phyloP scores from a whole-genome alignment of 495 filamentous ascomycete genomes.

The Hypoxylon fragiforme region DNA sequence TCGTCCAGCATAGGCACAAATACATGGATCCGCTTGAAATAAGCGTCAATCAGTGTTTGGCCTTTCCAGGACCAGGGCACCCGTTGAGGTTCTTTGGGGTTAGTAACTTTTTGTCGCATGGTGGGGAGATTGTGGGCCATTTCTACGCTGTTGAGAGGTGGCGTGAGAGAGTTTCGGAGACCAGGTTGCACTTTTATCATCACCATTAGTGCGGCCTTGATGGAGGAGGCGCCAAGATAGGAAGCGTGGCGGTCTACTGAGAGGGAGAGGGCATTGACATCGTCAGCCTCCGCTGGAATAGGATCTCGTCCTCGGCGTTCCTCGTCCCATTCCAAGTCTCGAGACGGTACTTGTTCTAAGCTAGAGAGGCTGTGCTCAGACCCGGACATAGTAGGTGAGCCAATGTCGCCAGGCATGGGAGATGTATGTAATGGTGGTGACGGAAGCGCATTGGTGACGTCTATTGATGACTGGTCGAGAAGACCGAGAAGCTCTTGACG shows the following conservation, averaged over 20 bases:
- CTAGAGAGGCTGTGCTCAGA: slow-evolving; percentile 49
- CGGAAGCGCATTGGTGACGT: slow-evolving; percentile 45
- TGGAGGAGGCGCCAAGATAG: slow-evolving; percentile 80
- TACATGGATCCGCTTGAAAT: slow-evolving; percentile 75
- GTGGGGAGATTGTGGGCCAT: slow-evolving; percentile 52
- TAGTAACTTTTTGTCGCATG: slow-evolving; percentile 49
- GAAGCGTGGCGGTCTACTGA: slow-evolving; percentile 71
- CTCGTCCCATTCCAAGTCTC: slow-evolving; percentile 62
- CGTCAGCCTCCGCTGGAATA: slow-evolving; percentile 72
- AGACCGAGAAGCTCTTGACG: slow-evolving; percentile 55
- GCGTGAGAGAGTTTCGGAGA: slow-evolving; percentile 60
- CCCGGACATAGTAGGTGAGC: slow-evolving; percentile 47
- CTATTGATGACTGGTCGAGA: slow-evolving; percentile 49
- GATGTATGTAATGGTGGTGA: slow-evolving; percentile 50
- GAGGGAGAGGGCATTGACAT: slow-evolving; percentile 80
- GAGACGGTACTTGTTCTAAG: slow-evolving; percentile 57
- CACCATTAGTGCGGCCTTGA: slow-evolving; percentile 78
- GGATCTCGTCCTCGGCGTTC: slow-evolving; percentile 58
- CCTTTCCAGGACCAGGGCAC: slow-evolving; percentile 62
- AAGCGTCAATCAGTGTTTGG: slow-evolving; percentile 70
- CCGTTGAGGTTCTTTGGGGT: slow-evolving; percentile 54
- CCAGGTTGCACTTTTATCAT: slow-evolving; percentile 76
- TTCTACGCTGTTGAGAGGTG: slow-evolving; percentile 51
- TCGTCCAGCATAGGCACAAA: slow-evolving; percentile 80
- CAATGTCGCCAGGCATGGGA: slow-evolving; percentile 46